Evolutionary conservation across 169 alveolate species (phyloP), one percentile per base, ranked within the genome.

Genomic region (Miamiensis avidus): DNA sequence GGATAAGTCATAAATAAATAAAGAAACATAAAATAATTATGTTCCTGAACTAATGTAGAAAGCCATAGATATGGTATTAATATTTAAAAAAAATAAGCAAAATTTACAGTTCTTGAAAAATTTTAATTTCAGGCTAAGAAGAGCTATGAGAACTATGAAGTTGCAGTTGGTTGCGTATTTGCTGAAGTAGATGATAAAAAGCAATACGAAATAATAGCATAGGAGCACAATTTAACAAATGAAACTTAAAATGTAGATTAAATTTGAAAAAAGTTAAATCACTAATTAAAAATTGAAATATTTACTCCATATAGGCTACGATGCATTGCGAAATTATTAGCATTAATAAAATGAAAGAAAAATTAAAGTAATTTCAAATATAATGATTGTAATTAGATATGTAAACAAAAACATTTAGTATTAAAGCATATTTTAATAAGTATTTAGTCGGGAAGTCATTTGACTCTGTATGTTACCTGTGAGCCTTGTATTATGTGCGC

Each of bases 401-500:
- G 29, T 0, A 0, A 0, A 33, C 11, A 0, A 1, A 0, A 20
- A 0, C 27, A 0, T 77, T 77, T 77, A 0, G 29, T 32, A 77
- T 28, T 0, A 20, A 33, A 4, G 11, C 28, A 31, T 29, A 31
- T 31, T 49, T 34, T 79, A 31, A 79, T 79, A 34, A 83, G 33
- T 65, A 82, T 1, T 82, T 76, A 65, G 69, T 85, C 78, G 34
- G 85, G 77, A 78, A 84, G 28, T 49, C 76, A 91, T 65, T 81
- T 86, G 33, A 88, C 91, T 26, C 83, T 91, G 65, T 91, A 89
- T 82, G 95, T 91, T n/a, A 87, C 93, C 31, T 89, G 92, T 85
- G 95, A 91, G 31, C 93, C 95, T 65, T 91, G 95, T n/a, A 91
- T 91, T 31, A 91, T 91, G 93, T 91, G 93, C 87, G 93, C 91